Conservation (phyloP, 192 early-diverging fungal genomes). For the Coemansia javaensis region DNA sequence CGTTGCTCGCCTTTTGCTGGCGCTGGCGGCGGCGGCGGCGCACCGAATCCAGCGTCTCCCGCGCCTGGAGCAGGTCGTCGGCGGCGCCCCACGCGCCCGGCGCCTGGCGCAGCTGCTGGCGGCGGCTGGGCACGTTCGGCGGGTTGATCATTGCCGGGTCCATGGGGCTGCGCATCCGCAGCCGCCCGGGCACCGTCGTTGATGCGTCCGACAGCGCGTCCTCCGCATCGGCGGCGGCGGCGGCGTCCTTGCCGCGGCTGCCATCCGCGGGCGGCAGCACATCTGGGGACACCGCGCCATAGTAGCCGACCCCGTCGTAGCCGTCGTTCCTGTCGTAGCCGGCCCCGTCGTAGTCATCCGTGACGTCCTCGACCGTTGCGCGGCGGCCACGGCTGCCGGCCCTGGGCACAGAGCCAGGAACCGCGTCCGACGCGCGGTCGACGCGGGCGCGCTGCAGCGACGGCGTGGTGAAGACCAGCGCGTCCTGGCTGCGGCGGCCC, state of each 20-base stretch:
- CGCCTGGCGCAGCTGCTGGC: neutral
- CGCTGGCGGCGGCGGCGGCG: constrained; percentile 7
- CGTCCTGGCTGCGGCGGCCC: neutral
- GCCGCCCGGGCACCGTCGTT: constrained; percentile 30
- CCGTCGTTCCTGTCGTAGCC: neutral
- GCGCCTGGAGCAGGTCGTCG: constrained; percentile 22
- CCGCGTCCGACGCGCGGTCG: neutral
- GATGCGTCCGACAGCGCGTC: constrained; percentile 35
- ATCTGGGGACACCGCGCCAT: too few species aligned
- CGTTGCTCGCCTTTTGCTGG: too few species aligned
- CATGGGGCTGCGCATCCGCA: constrained; percentile 18
- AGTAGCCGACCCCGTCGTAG: too few species aligned
- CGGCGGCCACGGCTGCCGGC: neutral
- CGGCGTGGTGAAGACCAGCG: neutral
- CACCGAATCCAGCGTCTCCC: constrained; percentile 25
- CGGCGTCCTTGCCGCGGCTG: neutral
- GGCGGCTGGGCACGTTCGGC: constrained; percentile 5
- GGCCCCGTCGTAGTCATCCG: constrained; percentile 2
- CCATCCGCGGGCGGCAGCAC: too few species aligned
- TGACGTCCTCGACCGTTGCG: constrained; percentile 4
- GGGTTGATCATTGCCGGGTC: constrained; percentile 23
- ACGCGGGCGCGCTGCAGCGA: neutral
- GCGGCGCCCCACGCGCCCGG: neutral
- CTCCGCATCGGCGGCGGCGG: neutral
- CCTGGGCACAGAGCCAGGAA: too few species aligned